Percentiles rank a stretch among this genome's conserved stretches.
Conservation (phyloP, 495 filamentous ascomycete species). For the Neurospora sp. region DNA sequence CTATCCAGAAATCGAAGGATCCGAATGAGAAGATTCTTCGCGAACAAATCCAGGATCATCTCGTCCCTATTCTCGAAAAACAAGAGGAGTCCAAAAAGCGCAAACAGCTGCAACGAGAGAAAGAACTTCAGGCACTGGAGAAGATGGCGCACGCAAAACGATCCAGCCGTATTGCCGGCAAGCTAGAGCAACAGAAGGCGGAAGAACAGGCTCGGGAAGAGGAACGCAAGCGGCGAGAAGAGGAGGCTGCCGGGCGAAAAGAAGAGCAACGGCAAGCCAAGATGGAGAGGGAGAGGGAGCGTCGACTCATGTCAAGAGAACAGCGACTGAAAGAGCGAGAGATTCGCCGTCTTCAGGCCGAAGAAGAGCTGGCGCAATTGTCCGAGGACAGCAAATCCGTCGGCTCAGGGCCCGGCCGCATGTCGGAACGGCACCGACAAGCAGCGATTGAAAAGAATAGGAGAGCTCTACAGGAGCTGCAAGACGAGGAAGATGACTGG, state of each 20-base stretch:
- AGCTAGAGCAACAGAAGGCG: constrained; percentile 63
- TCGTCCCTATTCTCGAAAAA: constrained; percentile 74
- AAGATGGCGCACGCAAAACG: constrained; percentile 88
- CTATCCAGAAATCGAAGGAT: constrained; percentile 63
- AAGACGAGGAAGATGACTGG: constrained; percentile 74
- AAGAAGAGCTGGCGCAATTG: constrained; percentile 70
- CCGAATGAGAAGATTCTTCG: constrained; percentile 70
- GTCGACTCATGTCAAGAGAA: constrained; percentile 75
- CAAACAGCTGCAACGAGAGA: constrained; percentile 59
- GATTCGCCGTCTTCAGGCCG: constrained; percentile 64
- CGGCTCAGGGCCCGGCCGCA: constrained; percentile 49
- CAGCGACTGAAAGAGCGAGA: constrained; percentile 76
- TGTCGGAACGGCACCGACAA: constrained; percentile 69
- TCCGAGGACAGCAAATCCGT: constrained; percentile 65
- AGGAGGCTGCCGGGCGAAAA: constrained; percentile 55
- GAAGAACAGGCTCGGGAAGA: constrained; percentile 63
- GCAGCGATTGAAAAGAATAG: constrained; percentile 67
- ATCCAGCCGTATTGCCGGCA: constrained; percentile 76
- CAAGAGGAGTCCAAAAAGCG: constrained; percentile 65
- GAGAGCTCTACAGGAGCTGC: constrained; percentile 60
- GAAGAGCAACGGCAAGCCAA: constrained; percentile 61
- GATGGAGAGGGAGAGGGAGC: constrained; percentile 59
- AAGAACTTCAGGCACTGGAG: constrained; percentile 67
- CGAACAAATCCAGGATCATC: constrained; percentile 56
- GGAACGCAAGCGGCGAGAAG: constrained; percentile 55